Conservation (phyloP, 2,329 filamentous ascomycete species). For the Sarocladiaceae sp. region DNA sequence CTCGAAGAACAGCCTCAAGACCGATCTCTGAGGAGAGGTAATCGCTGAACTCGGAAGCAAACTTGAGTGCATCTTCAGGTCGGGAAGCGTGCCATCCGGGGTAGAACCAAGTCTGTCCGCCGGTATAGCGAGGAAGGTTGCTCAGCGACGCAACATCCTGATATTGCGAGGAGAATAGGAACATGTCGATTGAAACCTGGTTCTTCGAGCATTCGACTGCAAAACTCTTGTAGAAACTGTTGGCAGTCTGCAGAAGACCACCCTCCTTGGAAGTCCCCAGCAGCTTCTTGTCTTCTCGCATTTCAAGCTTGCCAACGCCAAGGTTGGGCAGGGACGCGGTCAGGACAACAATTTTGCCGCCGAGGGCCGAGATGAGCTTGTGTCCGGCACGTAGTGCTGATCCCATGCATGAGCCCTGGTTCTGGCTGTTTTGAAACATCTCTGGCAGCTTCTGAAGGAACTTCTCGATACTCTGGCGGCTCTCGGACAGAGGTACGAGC, state of each 20-base stretch:
- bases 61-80: slow-evolving; percentile 94
- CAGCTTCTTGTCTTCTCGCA: slow-evolving; percentile 94
- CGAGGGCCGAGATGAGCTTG: slow-evolving; percentile 89
- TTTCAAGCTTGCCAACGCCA: slow-evolving; percentile 82
- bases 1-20: slow-evolving; percentile 88
- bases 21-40: slow-evolving; percentile 96
- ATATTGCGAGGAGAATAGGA: slow-evolving; percentile 91
- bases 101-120: slow-evolving; percentile 97
- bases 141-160: slow-evolving; percentile 95
- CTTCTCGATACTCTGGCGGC: slow-evolving; percentile 81
- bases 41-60: slow-evolving; percentile 93
- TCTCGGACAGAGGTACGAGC: slow-evolving; percentile 81
- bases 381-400: slow-evolving; percentile 88
- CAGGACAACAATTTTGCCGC: slow-evolving; percentile 89
- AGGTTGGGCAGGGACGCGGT: slow-evolving; percentile 86
- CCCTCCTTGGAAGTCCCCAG: slow-evolving; percentile 91
- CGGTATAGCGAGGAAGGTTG: slow-evolving; percentile 92
- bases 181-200: slow-evolving; percentile 98
- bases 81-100: slow-evolving; percentile 94
- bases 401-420: slow-evolving; percentile 86
- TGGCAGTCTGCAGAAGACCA: slow-evolving; percentile 79
- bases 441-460: slow-evolving; percentile 86
- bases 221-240: slow-evolving; percentile 98
- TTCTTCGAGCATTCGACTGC: slow-evolving; percentile 98
- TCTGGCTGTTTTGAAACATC: slow-evolving; percentile 96